Evolutionary conservation across 2,329 filamentous ascomycete genomes (phyloP).

Genomic region (Xylaria arbuscula): DNA sequence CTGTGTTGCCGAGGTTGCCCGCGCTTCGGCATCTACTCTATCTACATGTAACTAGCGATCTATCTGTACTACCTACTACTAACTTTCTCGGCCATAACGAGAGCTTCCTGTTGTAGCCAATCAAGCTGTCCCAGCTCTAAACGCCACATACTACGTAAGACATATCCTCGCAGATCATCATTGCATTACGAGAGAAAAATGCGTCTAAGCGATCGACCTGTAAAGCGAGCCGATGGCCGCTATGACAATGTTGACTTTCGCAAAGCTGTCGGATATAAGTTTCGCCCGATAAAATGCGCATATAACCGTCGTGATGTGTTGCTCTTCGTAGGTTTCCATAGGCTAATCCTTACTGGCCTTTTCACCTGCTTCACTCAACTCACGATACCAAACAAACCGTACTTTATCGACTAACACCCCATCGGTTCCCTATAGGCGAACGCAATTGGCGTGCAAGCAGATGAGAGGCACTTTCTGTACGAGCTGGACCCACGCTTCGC

Average conservation of each 20-base stretch:
- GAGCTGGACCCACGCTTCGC: conserved; percentile 58
- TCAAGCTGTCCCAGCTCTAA: background rate
- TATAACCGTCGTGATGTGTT: conserved; percentile 58
- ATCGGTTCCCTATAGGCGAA: conserved; percentile 47
- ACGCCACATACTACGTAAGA: background rate
- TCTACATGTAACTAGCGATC: background rate
- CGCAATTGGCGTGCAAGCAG: conserved; percentile 53
- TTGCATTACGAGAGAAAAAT: conserved; percentile 18
- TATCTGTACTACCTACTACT: background rate
- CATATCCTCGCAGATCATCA: background rate
- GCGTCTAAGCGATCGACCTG: conserved; percentile 25
- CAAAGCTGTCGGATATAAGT: conserved; percentile 34
- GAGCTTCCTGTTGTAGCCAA: background rate
- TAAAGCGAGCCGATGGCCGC: conserved; percentile 36
- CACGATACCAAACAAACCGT: background rate
- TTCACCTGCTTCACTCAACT: background rate
- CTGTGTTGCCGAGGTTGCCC: conserved; percentile 8
- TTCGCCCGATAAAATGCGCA: conserved; percentile 36
- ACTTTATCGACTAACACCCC: background rate
- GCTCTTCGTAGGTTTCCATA: conserved; percentile 50
- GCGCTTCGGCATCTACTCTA: background rate
- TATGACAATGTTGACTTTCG: conserved; percentile 39
- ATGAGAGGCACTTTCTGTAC: conserved; percentile 58
- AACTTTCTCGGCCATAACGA: background rate
- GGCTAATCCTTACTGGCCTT: background rate